A percentile compares a stretch with the other conserved stretches of the same genome.
Evolutionary conservation across 805 yeast species (phyloP).

Genomic region (Sugiyamaella qingdaonensis): DNA sequence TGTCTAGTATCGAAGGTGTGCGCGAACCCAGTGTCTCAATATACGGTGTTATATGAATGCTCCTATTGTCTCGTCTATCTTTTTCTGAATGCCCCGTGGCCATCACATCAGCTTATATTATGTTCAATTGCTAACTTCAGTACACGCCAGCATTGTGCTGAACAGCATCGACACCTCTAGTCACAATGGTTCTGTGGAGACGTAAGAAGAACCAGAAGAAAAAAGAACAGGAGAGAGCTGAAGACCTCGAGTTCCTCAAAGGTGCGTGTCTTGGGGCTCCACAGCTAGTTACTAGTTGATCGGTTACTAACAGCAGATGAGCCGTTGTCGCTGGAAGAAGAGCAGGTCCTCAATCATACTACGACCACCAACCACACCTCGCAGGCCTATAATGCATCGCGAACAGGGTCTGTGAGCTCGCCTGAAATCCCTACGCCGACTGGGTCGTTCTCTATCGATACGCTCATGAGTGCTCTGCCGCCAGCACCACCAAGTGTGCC

Average conservation of each 20-base stretch:
- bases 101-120: no score
- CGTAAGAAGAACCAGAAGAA: background rate
- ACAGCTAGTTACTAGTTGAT: background rate
- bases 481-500: background rate
- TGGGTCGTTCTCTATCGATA: constrained; percentile 20
- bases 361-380: constrained; percentile 16
- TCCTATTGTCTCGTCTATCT: no score
- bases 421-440: constrained; percentile 14
- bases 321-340: constrained; percentile 22
- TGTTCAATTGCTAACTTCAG: no score
- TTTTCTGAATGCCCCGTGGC: no score
- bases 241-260: background rate
- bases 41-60: no score
- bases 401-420: background rate
- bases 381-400: constrained; percentile 8
- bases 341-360: constrained; percentile 20
- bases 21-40: no score
- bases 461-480: constrained; percentile 5
- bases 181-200: constrained; percentile 2
- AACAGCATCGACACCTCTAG: background rate
- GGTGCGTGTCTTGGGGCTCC: background rate
- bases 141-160: no score
- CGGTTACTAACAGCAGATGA: constrained; percentile 14
- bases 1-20: no score
- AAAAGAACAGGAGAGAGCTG: background rate